Evolutionary conservation across 2,329 filamentous ascomycete species (phyloP).

Genomic region (Botrytis cinerea): DNA sequence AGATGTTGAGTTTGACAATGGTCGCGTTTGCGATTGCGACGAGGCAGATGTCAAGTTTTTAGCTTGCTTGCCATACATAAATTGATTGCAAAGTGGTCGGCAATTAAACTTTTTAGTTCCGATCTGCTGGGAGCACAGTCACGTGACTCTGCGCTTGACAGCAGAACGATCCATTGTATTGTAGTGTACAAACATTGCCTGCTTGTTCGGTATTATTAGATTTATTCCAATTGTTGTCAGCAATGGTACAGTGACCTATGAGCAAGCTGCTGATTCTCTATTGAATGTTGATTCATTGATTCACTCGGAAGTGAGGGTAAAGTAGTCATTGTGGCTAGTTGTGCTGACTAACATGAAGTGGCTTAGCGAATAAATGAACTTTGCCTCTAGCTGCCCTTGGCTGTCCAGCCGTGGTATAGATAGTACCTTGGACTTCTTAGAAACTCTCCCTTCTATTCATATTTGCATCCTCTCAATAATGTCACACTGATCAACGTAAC

Average conservation of each 20-base stretch:
- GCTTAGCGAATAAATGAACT: background rate
- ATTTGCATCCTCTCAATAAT: background rate
- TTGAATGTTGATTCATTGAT: background rate
- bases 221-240: background rate
- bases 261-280: background rate
- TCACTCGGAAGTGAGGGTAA: background rate
- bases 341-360: background rate
- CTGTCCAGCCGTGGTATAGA: background rate
- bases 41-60: constrained; percentile 18
- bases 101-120: constrained; percentile 24
- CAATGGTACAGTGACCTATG: background rate
- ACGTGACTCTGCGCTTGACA: no score
- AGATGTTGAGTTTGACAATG: constrained; percentile 10
- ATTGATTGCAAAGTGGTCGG: constrained; percentile 18
- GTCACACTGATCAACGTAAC: background rate
- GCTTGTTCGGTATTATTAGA: background rate
- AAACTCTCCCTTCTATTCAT: background rate
- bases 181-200: background rate
- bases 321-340: background rate
- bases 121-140: background rate
- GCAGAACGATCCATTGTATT: background rate
- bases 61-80: constrained; percentile 2
- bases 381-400: background rate
- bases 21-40: constrained; percentile 19
- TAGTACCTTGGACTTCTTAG: background rate